Conservation (phyloP, 345 rosid species). For the Salix dunnii region DNA sequence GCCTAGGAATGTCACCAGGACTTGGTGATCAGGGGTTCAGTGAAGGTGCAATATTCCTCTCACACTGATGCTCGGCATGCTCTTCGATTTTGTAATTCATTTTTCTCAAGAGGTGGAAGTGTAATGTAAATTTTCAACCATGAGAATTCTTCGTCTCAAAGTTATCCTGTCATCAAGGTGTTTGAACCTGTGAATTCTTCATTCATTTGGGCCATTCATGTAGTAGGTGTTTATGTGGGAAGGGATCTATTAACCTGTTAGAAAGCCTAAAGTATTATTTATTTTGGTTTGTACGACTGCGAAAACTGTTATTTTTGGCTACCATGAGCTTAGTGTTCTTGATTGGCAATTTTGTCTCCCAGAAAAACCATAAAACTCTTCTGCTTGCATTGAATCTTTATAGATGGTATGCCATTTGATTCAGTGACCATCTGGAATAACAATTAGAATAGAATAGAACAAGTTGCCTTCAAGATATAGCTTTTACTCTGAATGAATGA, state of each 20-base stretch:
- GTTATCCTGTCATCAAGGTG: too few species aligned
- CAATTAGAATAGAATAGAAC: neutral
- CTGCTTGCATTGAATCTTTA: neutral
- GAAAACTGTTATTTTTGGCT: neutral
- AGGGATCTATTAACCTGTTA: too few species aligned
- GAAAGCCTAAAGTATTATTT: too few species aligned
- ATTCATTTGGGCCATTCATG: too few species aligned
- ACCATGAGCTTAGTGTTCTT: neutral
- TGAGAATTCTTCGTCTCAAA: neutral
- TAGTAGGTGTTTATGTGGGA: too few species aligned
- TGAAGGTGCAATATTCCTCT: constrained; percentile 22
- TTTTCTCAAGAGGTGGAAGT: neutral
- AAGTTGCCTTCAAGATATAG: constrained; percentile 8
- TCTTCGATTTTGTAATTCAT: constrained; percentile 25
- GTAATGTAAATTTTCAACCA: neutral
- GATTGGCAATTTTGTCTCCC: neutral
- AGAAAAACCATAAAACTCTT: neutral
- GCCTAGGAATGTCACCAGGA: constrained; percentile 91
- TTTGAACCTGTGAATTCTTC: too few species aligned
- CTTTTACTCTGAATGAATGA: constrained; percentile 17
- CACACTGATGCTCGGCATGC: neutral
- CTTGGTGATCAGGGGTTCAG: constrained; percentile 56
- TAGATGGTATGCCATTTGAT: neutral
- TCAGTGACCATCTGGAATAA: neutral
- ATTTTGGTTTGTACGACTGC: too few species aligned